phyloP scores from a whole-genome alignment of 176 grass and related monocot species.

The Oryza brachyantha region DNA sequence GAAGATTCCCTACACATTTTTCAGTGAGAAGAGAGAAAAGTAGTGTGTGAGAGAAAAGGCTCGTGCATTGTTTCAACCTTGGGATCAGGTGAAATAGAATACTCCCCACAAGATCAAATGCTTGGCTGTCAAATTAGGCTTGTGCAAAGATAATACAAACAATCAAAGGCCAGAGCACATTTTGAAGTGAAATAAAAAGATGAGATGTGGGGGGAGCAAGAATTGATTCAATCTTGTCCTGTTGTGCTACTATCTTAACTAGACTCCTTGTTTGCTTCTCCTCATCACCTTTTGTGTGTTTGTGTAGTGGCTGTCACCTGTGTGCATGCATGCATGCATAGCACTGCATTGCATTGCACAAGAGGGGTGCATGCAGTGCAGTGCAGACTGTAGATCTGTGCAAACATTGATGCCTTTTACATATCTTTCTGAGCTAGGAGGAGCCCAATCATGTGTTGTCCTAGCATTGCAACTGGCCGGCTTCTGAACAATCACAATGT shows the following conservation, averaged over 20 bases:
- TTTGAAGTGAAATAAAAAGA: not conserved
- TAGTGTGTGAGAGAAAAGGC: not conserved
- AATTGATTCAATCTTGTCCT: conserved; percentile 29
- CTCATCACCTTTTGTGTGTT: conserved; percentile 30
- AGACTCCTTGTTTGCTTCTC: conserved; percentile 45
- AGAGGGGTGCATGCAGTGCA: conserved; percentile 24
- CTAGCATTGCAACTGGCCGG: conserved; percentile 9
- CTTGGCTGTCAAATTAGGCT: conserved; percentile 19
- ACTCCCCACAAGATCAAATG: conserved; percentile 16
- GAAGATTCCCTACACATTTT: conserved; percentile 15
- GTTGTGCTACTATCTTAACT: conserved; percentile 28
- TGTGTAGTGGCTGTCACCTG: conserved; percentile 43
- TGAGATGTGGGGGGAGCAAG: not conserved
- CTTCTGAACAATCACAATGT: conserved; percentile 22
- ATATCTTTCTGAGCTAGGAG: conserved; percentile 41
- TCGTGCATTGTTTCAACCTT: conserved; percentile 5
- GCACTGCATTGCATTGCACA: not conserved
- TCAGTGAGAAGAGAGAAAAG: not conserved
- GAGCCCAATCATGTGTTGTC: conserved; percentile 40
- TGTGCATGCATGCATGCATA: conserved; percentile 21
- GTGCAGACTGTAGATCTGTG: conserved; percentile 36
- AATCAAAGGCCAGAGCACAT: not conserved
- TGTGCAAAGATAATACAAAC: conserved; percentile 19
- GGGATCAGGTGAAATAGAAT: conserved; percentile 25
- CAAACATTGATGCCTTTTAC: conserved; percentile 41